Conservation (phyloP, 106 monocot species). For the Apostasia shenzhenica region DNA sequence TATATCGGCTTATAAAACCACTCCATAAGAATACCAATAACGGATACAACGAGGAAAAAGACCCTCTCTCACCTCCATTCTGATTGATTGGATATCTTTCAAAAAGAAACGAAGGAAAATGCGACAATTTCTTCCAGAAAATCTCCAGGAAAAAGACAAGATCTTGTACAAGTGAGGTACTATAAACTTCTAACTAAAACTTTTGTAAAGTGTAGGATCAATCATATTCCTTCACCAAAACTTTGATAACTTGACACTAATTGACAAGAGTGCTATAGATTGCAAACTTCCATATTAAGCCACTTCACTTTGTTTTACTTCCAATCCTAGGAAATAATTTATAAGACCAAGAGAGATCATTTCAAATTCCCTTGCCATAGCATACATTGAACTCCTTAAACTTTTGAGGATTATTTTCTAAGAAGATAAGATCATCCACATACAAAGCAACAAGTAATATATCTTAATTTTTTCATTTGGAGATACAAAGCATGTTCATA, state of each 20-base stretch:
- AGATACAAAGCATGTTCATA: slow-evolving; percentile 5
- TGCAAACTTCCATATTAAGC: slow-evolving; percentile 12
- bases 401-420: background rate
- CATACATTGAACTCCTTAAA: no score
- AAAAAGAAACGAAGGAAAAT: no score
- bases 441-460: background rate
- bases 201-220: slow-evolving; percentile 5
- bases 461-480: background rate
- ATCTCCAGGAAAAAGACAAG: no score
- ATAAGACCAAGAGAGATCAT: background rate
- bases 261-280: background rate
- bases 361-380: background rate
- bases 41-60: no score
- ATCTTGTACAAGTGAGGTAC: slow-evolving; percentile 14
- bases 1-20: slow-evolving; percentile 10
- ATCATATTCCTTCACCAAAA: background rate
- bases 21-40: no score
- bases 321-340: background rate
- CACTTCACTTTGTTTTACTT: slow-evolving; percentile 4
- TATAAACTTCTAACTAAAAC: background rate
- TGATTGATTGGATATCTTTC: no score
- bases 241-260: slow-evolving; percentile 2
- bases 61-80: no score
- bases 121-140: no score
- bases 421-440: slow-evolving; percentile 6